Evolutionary conservation across 352 stramenopile species (phyloP), one percentile per base, ranked within the genome.

Genomic region (Thraustochytrium sp.): DNA sequence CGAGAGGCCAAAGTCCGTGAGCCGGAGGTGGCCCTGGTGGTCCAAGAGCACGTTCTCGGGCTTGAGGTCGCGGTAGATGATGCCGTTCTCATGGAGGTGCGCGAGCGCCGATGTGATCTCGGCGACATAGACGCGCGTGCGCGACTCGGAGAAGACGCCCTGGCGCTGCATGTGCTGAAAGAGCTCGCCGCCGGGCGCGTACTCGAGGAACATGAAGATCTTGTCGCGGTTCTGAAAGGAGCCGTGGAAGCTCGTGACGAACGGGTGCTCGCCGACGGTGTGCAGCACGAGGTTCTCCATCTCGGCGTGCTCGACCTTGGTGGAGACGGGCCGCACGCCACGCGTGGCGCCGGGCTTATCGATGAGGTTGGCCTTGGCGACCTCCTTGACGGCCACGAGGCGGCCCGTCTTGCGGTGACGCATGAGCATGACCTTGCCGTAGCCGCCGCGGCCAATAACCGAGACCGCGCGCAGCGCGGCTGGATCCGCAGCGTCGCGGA

Each of bases 11-110:
- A 99, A 99, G 89, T 99, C 96, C 13, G 97, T 99, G 42, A 99
- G 87, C 8, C 95, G 92, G 73, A 99, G 96, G 88, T 99, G 95
- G 61, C 97, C 97, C 49, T 94, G 91, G 61, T 92, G 90, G 83
- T 98, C 95, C 48, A 99, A 89, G 18, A 99, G 87, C 48, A 99
- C 94, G 88, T 99, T 99, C 87, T 98, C 96, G 2, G 96, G 95
- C 88, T 98, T 98, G 64, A 98, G 90, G 89, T 99, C 95, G 55
- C 86, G 62, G 55, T 88, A 88, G 3, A 88, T 44, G 51, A 87
- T 84, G 59, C 77, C 83, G 49, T 75, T 74, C 76, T 93, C 92
- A 90, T 98, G 94, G 55, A 98, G 89, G 85, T 97, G 93, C 86
- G 97, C 92, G 53, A 99, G 96, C 16, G 96, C 97, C 34, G 55